A percentile compares a stretch with the other conserved stretches of the same genome.
Evolutionary conservation across 2,329 filamentous ascomycete genomes (phyloP).

Genomic region (Microcyclosporella mali): DNA sequence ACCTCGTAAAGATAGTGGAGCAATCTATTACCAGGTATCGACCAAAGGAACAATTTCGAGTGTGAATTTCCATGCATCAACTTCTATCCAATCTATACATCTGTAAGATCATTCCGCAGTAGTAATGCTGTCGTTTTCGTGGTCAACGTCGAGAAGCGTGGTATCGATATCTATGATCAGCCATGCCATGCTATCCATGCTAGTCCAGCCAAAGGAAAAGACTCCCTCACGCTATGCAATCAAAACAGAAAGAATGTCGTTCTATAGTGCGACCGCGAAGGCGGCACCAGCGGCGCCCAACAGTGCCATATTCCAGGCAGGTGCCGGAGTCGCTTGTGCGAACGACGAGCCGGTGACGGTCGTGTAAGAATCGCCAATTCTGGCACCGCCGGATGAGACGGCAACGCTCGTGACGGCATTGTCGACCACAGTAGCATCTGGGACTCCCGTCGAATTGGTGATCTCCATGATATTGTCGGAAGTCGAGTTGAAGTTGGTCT

Average conservation of each 20-base stretch:
- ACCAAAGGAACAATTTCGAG: no score
- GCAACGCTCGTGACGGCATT: constrained; percentile 46
- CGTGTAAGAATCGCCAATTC: constrained; percentile 25
- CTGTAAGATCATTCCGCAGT: no score
- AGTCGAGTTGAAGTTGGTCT: constrained; percentile 55
- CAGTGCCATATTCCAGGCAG: constrained; percentile 23
- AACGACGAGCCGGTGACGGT: constrained; percentile 12
- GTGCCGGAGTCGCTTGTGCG: constrained; percentile 22
- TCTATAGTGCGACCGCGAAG: constrained; percentile 30
- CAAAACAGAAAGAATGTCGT: neutral
- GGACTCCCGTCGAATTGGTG: constrained; percentile 45
- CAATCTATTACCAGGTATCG: no score
- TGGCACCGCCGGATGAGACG: constrained; percentile 40
- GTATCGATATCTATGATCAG: no score
- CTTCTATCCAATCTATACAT: no score
- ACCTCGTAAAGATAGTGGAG: no score
- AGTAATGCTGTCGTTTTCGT: no score
- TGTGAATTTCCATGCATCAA: no score
- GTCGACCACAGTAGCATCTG: constrained; percentile 47
- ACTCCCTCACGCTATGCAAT: no score
- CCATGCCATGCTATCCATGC: no score
- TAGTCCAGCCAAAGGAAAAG: no score
- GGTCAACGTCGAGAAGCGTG: no score
- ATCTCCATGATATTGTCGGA: constrained; percentile 50
- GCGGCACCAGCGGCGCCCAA: constrained; percentile 28